Percentiles rank a stretch among this genome's conserved stretches.
Conservation (phyloP, 2,329 filamentous ascomycete species). For the Cercospora sp. region DNA sequence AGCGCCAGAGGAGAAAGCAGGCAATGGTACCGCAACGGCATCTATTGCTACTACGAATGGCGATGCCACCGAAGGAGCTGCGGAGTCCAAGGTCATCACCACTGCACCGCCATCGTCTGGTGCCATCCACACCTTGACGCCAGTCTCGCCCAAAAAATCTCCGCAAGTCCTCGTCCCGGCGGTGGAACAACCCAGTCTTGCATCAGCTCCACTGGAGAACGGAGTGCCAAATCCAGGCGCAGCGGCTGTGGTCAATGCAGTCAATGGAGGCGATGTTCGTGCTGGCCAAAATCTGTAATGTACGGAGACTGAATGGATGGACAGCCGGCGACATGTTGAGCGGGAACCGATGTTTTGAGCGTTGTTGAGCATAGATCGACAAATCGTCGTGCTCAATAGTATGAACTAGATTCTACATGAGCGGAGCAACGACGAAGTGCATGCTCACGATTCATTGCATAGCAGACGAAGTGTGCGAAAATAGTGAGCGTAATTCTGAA, state of each 20-base stretch:
- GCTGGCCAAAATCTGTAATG: neutral
- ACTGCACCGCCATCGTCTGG: conserved; percentile 4
- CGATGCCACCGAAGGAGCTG: conserved; percentile 1
- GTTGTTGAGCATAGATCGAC: neutral
- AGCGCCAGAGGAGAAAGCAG: neutral
- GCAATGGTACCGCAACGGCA: neutral
- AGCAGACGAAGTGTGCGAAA: neutral
- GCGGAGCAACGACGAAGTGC: neutral
- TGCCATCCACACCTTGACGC: conserved; percentile 15
- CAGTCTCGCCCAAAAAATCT: conserved; percentile 12
- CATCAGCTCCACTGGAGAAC: conserved; percentile 4
- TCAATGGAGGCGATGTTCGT: neutral
- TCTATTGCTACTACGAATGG: neutral
- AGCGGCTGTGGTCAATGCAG: neutral
- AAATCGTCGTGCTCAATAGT: neutral
- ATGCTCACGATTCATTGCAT: neutral
- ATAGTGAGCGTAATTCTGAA: neutral
- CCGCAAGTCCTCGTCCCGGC: conserved; percentile 18
- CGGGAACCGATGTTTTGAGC: neutral
- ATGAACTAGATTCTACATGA: neutral
- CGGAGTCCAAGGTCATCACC: neutral
- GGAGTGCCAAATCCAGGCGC: neutral
- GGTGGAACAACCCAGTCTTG: conserved; percentile 1
- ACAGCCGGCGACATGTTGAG: neutral
- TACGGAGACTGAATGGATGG: neutral